Evolutionary conservation across 2,329 filamentous ascomycete species (phyloP).

Genomic region (Claviceps quebecensis): DNA sequence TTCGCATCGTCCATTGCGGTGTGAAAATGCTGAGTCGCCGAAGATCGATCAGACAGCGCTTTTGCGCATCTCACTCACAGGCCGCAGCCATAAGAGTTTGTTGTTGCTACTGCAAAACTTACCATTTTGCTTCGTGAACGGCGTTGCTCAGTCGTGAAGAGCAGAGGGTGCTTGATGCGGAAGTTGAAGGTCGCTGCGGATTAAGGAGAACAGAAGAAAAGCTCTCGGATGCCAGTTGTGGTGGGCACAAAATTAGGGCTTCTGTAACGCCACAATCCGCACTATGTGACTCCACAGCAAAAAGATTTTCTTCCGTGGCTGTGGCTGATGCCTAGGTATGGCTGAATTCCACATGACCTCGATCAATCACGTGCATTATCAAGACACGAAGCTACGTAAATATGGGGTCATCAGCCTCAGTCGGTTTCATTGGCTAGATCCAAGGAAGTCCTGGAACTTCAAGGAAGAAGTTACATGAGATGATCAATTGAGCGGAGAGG

Average conservation of each 20-base stretch:
- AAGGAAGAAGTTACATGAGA: background rate
- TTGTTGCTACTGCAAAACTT: conserved; percentile 18
- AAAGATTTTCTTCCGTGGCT: background rate
- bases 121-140: conserved; percentile 28
- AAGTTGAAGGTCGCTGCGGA: conserved; percentile 14
- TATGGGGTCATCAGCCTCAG: background rate
- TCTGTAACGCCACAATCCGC: conserved; percentile 7
- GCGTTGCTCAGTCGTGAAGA: conserved; percentile 22
- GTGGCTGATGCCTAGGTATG: conserved; percentile 8
- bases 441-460: background rate
- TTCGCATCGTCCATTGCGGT: conserved; percentile 1
- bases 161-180: conserved; percentile 18
- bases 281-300: conserved; percentile 11
- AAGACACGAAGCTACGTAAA: no score
- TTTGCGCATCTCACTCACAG: conserved; percentile 21
- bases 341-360: background rate
- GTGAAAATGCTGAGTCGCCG: conserved; percentile 7
- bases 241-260: conserved; percentile 27
- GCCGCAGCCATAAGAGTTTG: conserved; percentile 26
- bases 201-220: conserved; percentile 13
- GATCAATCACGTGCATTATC: conserved; percentile 3
- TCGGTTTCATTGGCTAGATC: background rate
- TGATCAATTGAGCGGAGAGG: background rate
- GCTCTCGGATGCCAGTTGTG: conserved; percentile 14
- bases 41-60: conserved; percentile 21